Evolutionary conservation across 2,329 filamentous ascomycete species (phyloP).

Genomic region (Cordyceps cateniannulata): DNA sequence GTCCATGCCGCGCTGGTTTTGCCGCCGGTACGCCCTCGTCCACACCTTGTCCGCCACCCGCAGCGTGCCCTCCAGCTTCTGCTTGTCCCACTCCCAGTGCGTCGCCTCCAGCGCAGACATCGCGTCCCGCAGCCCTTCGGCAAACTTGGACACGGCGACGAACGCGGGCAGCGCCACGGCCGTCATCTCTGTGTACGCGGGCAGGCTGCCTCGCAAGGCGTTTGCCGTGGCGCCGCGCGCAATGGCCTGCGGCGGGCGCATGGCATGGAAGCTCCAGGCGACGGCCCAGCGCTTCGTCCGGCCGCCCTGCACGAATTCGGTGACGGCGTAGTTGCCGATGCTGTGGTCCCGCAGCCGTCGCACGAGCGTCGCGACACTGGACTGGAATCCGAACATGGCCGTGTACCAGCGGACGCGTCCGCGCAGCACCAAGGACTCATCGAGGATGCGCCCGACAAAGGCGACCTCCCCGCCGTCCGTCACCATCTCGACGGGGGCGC

Average conservation of each 20-base stretch:
- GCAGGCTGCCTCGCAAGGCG: constrained; percentile 34
- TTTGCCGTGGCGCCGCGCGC: constrained; percentile 39
- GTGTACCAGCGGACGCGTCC: constrained; percentile 78
- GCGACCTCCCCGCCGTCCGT: constrained; percentile 68
- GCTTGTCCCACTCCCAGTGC: constrained; percentile 57
- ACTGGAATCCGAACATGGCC: constrained; percentile 79
- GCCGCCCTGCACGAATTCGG: constrained; percentile 68
- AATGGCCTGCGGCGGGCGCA: constrained; percentile 51
- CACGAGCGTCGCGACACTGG: constrained; percentile 58
- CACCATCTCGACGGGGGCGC: constrained; percentile 80
- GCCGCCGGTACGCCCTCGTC: constrained; percentile 66
- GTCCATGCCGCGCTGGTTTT: constrained; percentile 47
- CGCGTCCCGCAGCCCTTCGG: constrained; percentile 33
- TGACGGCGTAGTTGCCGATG: constrained; percentile 75
- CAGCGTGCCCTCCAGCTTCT: constrained; percentile 50
- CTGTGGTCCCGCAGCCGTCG: constrained; percentile 48
- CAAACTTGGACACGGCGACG: constrained; percentile 34
- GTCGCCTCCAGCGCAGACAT: constrained; percentile 51
- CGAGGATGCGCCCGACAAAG: constrained; percentile 66
- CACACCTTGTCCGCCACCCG: constrained; percentile 68
- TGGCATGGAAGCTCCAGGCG: constrained; percentile 73
- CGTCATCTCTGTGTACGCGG: constrained; percentile 33
- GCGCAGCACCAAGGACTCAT: constrained; percentile 56
- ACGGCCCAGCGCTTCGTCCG: constrained; percentile 82
- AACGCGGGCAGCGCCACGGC: constrained; percentile 39